These are phyloP conservation scores for Diatrype stigma DNA, from an alignment of 2,329 filamentous ascomycete genomes.

Conservation along the genomic window DNA sequence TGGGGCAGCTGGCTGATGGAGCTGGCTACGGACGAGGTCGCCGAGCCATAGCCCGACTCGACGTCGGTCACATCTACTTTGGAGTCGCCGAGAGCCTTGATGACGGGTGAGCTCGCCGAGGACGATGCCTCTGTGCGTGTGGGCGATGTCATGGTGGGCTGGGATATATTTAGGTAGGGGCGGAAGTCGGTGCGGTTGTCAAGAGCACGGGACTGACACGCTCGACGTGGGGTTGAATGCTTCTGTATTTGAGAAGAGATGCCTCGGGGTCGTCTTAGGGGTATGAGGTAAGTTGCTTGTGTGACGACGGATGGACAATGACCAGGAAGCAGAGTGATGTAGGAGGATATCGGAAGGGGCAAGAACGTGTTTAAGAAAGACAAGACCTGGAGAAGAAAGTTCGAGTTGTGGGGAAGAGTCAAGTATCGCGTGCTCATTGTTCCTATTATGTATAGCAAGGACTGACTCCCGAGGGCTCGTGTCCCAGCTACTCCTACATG, in stretches of 20 bases:
- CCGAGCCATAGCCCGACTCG: conserved; percentile 84
- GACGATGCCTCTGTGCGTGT: conserved; percentile 32
- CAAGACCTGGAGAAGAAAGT: neutral
- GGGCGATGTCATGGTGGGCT: conserved; percentile 15
- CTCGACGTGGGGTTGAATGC: neutral
- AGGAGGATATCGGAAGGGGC: neutral
- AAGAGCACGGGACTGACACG: neutral
- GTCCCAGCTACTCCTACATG: neutral
- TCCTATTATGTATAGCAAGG: neutral
- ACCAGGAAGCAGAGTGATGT: neutral
- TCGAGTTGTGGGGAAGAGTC: neutral
- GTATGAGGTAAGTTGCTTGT: neutral
- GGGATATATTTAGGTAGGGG: neutral
- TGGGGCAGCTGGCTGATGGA: conserved; percentile 64
- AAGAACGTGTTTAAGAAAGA: neutral
- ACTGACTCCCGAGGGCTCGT: too few species aligned
- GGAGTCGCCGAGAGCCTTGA: conserved; percentile 20
- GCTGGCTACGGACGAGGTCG: conserved; percentile 53
- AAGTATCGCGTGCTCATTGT: neutral
- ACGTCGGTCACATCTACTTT: conserved; percentile 39
- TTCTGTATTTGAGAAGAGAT: neutral
- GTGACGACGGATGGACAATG: neutral
- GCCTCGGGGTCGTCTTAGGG: neutral
- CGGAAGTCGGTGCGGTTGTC: conserved; percentile 1
- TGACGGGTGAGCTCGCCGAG: conserved; percentile 31